Evolutionary conservation across 768 basidiomycete species (phyloP).

Genomic region (Termitomyces sp.): DNA sequence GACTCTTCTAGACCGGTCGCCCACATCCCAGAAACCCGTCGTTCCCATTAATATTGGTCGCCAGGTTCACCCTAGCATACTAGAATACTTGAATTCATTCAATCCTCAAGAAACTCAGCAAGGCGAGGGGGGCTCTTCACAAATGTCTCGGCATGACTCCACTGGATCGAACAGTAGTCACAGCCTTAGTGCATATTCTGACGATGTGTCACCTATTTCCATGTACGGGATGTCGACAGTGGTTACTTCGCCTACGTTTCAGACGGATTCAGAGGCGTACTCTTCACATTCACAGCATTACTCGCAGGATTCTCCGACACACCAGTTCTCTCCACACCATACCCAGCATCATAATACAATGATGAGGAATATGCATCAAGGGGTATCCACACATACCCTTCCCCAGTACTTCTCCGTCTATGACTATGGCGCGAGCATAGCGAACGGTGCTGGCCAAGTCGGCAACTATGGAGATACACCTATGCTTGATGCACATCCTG

Average conservation of each 20-base stretch:
- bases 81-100: slow-evolving; percentile 68
- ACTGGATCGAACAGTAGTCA: slow-evolving; percentile 8
- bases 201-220: slow-evolving; percentile 36
- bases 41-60: slow-evolving; percentile 59
- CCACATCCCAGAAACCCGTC: slow-evolving; percentile 64
- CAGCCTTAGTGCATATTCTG: slow-evolving; percentile 8
- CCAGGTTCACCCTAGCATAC: slow-evolving; percentile 54
- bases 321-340: slow-evolving; percentile 8
- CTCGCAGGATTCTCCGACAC: slow-evolving; percentile 9
- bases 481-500: slow-evolving; percentile 34
- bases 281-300: slow-evolving; percentile 24
- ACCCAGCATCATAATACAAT: slow-evolving; percentile 17
- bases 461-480: slow-evolving; percentile 20
- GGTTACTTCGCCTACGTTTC: slow-evolving; percentile 25
- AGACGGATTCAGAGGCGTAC: slow-evolving; percentile 28
- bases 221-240: slow-evolving; percentile 41
- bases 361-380: slow-evolving; percentile 9
- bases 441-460: slow-evolving; percentile 13
- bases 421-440: slow-evolving; percentile 48
- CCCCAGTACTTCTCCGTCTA: slow-evolving; percentile 75
- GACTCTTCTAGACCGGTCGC: slow-evolving; percentile 55
- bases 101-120: slow-evolving; percentile 20
- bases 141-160: slow-evolving; percentile 7
- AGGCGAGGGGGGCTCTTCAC: slow-evolving; percentile 9
- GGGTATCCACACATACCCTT: slow-evolving; percentile 24